Percentiles rank a stretch among this genome's conserved stretches.
Evolutionary conservation across 176 grass and related monocot species (phyloP).

Genomic region (Canna indica): DNA sequence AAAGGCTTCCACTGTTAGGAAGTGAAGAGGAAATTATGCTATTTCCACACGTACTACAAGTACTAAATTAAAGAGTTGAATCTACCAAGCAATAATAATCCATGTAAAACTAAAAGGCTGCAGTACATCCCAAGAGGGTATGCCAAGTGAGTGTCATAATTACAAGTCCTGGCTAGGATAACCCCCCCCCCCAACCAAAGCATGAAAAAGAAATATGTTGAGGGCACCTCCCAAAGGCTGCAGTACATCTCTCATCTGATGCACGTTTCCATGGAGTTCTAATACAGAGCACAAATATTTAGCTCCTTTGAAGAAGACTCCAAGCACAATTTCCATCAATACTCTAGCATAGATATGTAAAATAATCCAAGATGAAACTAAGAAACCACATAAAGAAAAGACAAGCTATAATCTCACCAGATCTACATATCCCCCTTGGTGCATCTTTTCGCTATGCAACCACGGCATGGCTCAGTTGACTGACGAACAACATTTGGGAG

Average conservation of each 20-base stretch:
- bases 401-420: background rate
- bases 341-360: background rate
- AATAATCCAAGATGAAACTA: background rate
- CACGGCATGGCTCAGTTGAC: background rate
- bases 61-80: background rate
- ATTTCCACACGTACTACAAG: too few relatives aligned
- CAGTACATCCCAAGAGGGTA: background rate
- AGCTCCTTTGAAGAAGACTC: background rate
- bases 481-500: background rate
- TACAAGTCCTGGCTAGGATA: background rate
- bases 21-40: too few relatives aligned
- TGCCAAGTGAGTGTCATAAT: background rate
- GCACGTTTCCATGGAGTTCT: background rate
- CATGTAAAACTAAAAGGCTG: background rate
- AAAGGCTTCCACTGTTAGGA: too few relatives aligned
- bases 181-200: background rate
- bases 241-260: background rate
- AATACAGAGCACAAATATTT: background rate
- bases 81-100: background rate
- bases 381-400: background rate
- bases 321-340: background rate
- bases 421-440: background rate
- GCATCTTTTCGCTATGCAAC: background rate
- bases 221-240: background rate
- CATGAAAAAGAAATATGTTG: background rate